Base-by-base conservation (phyloP, 2,329 filamentous ascomycete species). In the Rhynchosporium agropyri region DNA sequence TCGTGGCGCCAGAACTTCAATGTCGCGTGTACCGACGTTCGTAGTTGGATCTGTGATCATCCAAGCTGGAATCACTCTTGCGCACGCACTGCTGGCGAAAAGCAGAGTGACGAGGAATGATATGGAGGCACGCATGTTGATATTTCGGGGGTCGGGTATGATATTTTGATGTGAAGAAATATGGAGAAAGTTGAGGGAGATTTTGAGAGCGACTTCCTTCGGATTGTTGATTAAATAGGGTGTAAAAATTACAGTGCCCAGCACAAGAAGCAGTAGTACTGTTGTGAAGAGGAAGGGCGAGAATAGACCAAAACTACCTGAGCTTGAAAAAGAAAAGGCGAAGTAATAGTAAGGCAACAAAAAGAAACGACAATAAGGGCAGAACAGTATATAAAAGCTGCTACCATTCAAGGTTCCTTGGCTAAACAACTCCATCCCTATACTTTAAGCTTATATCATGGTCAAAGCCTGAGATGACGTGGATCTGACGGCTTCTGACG, bases 41-140 rank as follows among this genome's bases (percentile, higher is more conserved):
- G 38, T 33, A 28, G 51, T 33, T 28, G 51, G 36, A 15, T 54
- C 36, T 28, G 28, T 54, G 10, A 54, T 29, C 51, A 60, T 56
- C 62, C 57, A 67, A 33, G 61, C 48, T 5, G 66, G 64, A 58
- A 66, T 63, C 15, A 67, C 62, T 13, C 62, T 60, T 13, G 64
- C 66, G 3, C 46, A 58, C 2, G 51, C 55, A 5, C 49, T 46
- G 36, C 26, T 58, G 43, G 55, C 54, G 28, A 64, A 56, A 7
- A 67, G 54, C 20, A 66, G 7, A 0, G 60, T 8, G 20, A 63
- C 15, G 10, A 66, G 2, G 20, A 36, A 13, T 29, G 48, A 31
- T 8, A 60, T 28, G 9, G 63, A 33, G 40, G 61, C 26, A 31
- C 51, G 65, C 64, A 67, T 67, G n/a, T 20, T 63, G 33, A 58